These are phyloP conservation scores for Quercus glauca DNA, from an alignment of 306 rosid genomes.

Conservation along the genomic window DNA sequence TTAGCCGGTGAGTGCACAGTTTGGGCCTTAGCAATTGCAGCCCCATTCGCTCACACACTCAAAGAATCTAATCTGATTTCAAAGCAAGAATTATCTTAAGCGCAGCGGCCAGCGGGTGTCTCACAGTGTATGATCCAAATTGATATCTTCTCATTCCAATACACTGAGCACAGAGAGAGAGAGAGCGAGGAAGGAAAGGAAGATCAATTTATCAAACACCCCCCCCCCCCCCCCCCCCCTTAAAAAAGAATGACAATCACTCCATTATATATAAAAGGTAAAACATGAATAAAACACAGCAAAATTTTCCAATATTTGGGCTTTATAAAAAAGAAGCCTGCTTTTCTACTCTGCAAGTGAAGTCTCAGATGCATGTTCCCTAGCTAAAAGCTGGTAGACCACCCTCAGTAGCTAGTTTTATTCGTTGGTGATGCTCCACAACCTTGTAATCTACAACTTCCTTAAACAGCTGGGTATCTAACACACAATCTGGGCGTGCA, in stretches of 20 bases:
- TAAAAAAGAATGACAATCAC: background rate
- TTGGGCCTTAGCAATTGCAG: background rate
- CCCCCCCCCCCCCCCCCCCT: too few species aligned
- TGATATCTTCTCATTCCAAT: too few species aligned
- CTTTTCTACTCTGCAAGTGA: background rate
- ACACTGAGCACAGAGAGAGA: too few species aligned
- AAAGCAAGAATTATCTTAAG: too few species aligned
- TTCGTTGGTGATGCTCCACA: slow-evolving; percentile 83
- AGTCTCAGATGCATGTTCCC: slow-evolving; percentile 2
- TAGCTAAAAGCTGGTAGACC: slow-evolving; percentile 36
- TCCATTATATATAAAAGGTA: background rate
- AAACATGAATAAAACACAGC: background rate
- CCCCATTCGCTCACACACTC: background rate
- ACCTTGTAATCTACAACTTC: slow-evolving; percentile 93
- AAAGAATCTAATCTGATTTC: background rate
- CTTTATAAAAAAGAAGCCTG: background rate
- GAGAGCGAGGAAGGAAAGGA: background rate
- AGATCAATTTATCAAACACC: background rate
- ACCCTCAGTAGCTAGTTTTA: slow-evolving; percentile 80
- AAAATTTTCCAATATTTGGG: background rate
- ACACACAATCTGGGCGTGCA: slow-evolving; percentile 77
- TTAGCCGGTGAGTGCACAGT: background rate
- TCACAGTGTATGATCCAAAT: too few species aligned
- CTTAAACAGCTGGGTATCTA: slow-evolving; percentile 69
- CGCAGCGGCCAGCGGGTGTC: too few species aligned